Evolutionary conservation across 2,329 filamentous ascomycete species (phyloP).

Genomic region (Uncinocarpus reesii): DNA sequence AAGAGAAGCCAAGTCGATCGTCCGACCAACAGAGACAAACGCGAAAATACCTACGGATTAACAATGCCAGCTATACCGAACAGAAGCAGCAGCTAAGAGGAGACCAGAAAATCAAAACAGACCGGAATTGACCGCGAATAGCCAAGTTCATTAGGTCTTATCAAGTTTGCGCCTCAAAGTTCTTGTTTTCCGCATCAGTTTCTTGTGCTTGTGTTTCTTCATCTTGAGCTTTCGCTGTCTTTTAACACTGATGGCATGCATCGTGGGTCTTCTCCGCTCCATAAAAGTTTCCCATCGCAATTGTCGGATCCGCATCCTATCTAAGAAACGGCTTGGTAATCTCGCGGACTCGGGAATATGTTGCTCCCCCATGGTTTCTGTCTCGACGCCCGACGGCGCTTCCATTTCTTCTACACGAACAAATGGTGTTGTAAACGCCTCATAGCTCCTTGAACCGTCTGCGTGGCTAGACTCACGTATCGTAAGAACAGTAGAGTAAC

Average conservation of each 20-base stretch:
- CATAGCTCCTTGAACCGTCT: conserved; percentile 43
- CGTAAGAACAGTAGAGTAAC: conserved; percentile 43
- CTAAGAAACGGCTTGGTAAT: conserved; percentile 33
- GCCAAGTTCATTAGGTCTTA: conserved; percentile 36
- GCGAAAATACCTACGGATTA: conserved; percentile 4
- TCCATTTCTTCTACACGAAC: conserved; percentile 34
- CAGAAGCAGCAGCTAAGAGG: no score
- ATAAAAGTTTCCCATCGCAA: conserved; percentile 48
- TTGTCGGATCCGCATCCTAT: conserved; percentile 59
- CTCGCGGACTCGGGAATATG: conserved; percentile 30
- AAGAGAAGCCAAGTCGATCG: no score
- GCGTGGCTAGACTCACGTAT: conserved; percentile 44
- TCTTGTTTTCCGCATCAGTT: conserved; percentile 86
- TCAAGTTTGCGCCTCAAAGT: conserved; percentile 78
- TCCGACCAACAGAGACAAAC: conserved; percentile 1
- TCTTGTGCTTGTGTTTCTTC: conserved; percentile 99
- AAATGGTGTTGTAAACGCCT: conserved; percentile 43
- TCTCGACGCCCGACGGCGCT: conserved; percentile 22
- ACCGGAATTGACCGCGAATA: neutral
- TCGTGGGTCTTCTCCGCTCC: conserved; percentile 37
- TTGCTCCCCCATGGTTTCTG: conserved; percentile 48
- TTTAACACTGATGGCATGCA: conserved; percentile 82
- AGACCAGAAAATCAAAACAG: neutral
- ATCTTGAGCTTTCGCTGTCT: conserved; percentile 91
- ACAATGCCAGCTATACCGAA: conserved; percentile 4